These are phyloP conservation scores for Phanerochaete sordida DNA, from an alignment of 768 basidiomycete species.

Conservation along the genomic window DNA sequence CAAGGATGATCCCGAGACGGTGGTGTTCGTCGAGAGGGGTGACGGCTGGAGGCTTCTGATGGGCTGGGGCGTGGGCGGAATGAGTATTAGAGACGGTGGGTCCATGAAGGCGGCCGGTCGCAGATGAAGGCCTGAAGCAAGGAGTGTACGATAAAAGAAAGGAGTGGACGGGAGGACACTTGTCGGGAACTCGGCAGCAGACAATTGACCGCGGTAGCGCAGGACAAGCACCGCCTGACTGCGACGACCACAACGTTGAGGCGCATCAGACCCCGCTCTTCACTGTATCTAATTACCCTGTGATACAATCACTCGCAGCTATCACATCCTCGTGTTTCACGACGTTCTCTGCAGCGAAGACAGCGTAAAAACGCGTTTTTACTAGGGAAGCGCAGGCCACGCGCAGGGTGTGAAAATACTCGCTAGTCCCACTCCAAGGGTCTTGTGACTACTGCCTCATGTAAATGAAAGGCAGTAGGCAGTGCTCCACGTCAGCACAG, in stretches of 20 bases:
- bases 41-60: slow-evolving; percentile 16
- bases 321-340: neutral
- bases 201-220: slow-evolving; percentile 8
- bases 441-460: neutral
- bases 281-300: neutral
- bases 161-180: slow-evolving; percentile 9
- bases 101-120: slow-evolving; percentile 17
- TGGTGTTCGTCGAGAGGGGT: slow-evolving; percentile 28
- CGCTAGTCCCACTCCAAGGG: neutral
- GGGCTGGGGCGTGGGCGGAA: slow-evolving; percentile 22
- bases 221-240: slow-evolving; percentile 3
- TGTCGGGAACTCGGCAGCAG: slow-evolving; percentile 4
- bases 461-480: neutral
- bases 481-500: neutral
- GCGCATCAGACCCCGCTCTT: neutral
- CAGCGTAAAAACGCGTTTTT: neutral
- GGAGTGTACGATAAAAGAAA: slow-evolving; percentile 11
- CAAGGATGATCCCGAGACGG: slow-evolving; percentile 31
- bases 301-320: neutral
- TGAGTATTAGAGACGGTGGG: slow-evolving; percentile 23
- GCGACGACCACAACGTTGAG: slow-evolving; percentile 1
- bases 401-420: no score
- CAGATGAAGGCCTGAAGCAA: slow-evolving; percentile 8
- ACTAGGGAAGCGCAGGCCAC: neutral
- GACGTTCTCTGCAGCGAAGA: neutral